A percentile compares a stretch with the other conserved stretches of the same genome.
Conservation (phyloP, 352 stramenopile genomes). For the Plasmopara muralis region DNA sequence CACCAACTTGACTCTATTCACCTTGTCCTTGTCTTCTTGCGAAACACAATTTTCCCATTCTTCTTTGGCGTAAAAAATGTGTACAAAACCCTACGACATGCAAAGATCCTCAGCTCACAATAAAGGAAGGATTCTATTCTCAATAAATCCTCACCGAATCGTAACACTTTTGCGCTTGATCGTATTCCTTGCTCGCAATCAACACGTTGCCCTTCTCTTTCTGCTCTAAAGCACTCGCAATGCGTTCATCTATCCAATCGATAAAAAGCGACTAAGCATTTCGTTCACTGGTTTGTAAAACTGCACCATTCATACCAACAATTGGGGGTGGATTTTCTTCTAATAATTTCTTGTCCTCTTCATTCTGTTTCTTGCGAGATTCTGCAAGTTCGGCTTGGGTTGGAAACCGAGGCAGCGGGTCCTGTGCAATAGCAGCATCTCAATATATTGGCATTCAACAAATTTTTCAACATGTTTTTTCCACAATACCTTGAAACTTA, state of each 20-base stretch:
- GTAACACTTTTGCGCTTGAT: conserved; percentile 78
- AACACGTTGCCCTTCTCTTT: conserved; percentile 78
- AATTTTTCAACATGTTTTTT: background rate
- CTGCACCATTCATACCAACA: conserved; percentile 33
- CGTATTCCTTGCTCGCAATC: conserved; percentile 64
- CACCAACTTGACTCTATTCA: conserved; percentile 77
- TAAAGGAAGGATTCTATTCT: background rate
- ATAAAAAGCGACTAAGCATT: conserved; percentile 2
- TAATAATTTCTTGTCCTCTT: conserved; percentile 80
- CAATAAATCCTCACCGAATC: conserved; percentile 43
- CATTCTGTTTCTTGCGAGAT: conserved; percentile 71
- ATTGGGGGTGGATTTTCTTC: conserved; percentile 79
- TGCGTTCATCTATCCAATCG: conserved; percentile 49
- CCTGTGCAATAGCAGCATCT: conserved; percentile 21
- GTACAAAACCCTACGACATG: conserved; percentile 61
- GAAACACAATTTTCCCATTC: conserved; percentile 78
- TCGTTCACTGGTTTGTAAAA: background rate
- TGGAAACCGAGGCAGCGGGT: conserved; percentile 73
- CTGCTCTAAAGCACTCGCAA: conserved; percentile 55
- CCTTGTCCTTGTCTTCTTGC: conserved; percentile 62
- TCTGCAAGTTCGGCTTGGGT: conserved; percentile 77
- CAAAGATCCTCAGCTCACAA: background rate
- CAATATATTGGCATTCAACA: background rate
- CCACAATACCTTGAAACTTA: conserved; percentile 54
- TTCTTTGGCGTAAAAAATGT: conserved; percentile 84